A percentile compares a stretch with the other conserved stretches of the same genome.
Evolutionary conservation across 2,329 filamentous ascomycete species (phyloP).

Genomic region (Cordyceps javanica): DNA sequence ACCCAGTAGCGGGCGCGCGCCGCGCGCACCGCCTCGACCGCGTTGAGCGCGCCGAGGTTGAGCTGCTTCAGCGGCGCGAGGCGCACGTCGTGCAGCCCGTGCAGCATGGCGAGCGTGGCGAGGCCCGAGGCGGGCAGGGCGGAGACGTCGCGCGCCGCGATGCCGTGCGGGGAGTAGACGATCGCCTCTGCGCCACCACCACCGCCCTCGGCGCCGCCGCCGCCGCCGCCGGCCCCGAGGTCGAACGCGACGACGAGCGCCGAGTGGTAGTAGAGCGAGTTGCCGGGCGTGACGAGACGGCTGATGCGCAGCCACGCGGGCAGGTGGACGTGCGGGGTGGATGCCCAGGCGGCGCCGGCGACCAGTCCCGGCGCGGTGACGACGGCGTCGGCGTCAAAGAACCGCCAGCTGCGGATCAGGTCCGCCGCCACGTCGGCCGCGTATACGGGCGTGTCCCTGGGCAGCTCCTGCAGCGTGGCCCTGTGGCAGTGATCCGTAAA

Average conservation of each 20-base stretch:
- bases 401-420: constrained; percentile 50
- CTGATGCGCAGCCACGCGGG: constrained; percentile 58
- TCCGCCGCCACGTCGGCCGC: constrained; percentile 52
- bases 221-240: neutral
- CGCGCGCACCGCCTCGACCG: constrained; percentile 46
- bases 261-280: constrained; percentile 55
- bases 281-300: constrained; percentile 46
- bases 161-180: constrained; percentile 60
- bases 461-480: constrained; percentile 51
- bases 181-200: constrained; percentile 48
- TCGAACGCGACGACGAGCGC: constrained; percentile 54
- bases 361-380: constrained; percentile 42
- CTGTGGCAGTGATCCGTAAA: constrained; percentile 65
- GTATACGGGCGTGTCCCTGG: constrained; percentile 49
- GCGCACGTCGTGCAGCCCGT: constrained; percentile 58
- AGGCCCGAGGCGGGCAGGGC: constrained; percentile 29
- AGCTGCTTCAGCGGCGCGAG: constrained; percentile 45
- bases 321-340: constrained; percentile 27
- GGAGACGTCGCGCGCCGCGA: constrained; percentile 38
- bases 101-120: constrained; percentile 51
- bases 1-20: constrained; percentile 57
- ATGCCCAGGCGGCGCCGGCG: constrained; percentile 15
- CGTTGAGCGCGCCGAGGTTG: constrained; percentile 59
- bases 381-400: constrained; percentile 50
- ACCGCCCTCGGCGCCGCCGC: no score